These are phyloP conservation scores for Cicer chorassanicum DNA, from an alignment of 306 rosid genomes.

Conservation along the genomic window DNA sequence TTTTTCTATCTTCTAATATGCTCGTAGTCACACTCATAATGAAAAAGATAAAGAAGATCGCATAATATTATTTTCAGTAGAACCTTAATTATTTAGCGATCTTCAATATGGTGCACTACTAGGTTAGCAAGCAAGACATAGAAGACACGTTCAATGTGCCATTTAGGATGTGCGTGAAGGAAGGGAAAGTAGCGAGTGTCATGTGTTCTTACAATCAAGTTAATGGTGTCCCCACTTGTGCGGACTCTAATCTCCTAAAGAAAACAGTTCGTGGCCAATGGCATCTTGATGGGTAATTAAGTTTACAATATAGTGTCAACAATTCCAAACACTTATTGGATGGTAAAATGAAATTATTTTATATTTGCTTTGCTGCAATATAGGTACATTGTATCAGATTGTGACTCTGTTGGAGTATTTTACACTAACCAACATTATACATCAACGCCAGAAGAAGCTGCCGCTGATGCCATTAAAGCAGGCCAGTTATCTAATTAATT, in stretches of 20 bases:
- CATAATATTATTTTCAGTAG: neutral
- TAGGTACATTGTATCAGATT: conserved; percentile 92
- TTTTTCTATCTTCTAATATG: too few species aligned
- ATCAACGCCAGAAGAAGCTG: conserved; percentile 84
- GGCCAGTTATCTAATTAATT: conserved; percentile 42
- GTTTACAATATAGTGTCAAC: too few species aligned
- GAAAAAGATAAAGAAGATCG: too few species aligned
- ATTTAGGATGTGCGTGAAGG: conserved; percentile 85
- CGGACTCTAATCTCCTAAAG: conserved; percentile 84
- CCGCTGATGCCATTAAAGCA: conserved; percentile 94
- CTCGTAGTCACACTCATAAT: too few species aligned
- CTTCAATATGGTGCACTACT: neutral
- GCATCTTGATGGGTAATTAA: conserved; percentile 87
- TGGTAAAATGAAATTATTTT: neutral
- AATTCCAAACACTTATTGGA: neutral
- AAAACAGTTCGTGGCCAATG: conserved; percentile 73
- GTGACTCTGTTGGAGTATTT: conserved; percentile 87
- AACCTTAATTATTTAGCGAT: too few species aligned
- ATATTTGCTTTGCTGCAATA: neutral
- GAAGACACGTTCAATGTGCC: conserved; percentile 91
- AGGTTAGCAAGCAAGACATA: conserved; percentile 91
- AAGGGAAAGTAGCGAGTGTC: conserved; percentile 88
- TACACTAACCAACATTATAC: conserved; percentile 75
- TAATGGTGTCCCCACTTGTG: conserved; percentile 95
- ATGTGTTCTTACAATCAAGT: conserved; percentile 97